Evolutionary conservation across 768 basidiomycete genomes (phyloP).

Genomic region (Leccinum subtestaceum): DNA sequence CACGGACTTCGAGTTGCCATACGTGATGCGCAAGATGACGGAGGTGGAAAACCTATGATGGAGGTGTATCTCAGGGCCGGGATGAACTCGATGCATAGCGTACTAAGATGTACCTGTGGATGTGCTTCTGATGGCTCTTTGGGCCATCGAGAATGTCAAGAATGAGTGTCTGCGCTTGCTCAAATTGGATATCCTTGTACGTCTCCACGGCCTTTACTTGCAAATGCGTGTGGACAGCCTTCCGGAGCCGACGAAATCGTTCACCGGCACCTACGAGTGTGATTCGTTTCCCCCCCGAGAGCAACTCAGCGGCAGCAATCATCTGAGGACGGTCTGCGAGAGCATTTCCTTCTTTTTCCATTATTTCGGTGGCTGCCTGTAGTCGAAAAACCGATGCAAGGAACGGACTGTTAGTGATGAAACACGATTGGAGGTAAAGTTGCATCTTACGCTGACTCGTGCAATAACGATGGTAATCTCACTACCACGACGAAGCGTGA

Average conservation of each 20-base stretch:
- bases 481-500: constrained; percentile 49
- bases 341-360: constrained; percentile 57
- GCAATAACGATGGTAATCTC: constrained; percentile 17
- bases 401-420: neutral
- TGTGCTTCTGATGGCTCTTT: constrained; percentile 38
- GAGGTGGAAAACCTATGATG: constrained; percentile 27
- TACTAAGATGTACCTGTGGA: constrained; percentile 43
- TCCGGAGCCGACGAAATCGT: constrained; percentile 52
- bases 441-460: constrained; percentile 15
- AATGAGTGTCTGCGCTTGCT: constrained; percentile 24
- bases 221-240: constrained; percentile 53
- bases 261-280: constrained; percentile 49
- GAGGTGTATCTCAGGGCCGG: neutral
- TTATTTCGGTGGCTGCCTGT: constrained; percentile 54
- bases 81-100: neutral
- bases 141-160: constrained; percentile 34
- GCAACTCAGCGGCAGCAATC: constrained; percentile 52
- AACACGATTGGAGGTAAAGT: neutral
- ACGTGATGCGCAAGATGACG: constrained; percentile 25
- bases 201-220: constrained; percentile 45
- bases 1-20: constrained; percentile 21
- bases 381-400: neutral
- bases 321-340: constrained; percentile 49
- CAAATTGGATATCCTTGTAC: constrained; percentile 45
- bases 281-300: constrained; percentile 54